Evolutionary conservation across 2,329 filamentous ascomycete species (phyloP), one percentile per base, ranked within the genome.

Genomic region (Pezicula neosporulosa): DNA sequence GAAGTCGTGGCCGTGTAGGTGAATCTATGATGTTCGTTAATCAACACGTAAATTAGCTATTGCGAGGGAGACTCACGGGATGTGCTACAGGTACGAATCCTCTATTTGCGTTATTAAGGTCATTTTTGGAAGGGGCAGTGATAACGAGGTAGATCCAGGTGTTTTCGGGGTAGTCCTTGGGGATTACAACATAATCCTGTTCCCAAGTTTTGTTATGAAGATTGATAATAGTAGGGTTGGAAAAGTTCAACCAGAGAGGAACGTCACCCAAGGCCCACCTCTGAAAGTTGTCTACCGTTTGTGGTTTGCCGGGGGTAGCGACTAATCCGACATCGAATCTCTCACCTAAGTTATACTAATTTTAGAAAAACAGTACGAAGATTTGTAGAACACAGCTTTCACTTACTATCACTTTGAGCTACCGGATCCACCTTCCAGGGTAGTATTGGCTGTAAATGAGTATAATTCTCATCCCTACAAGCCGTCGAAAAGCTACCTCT

Each of bases 1-100:
- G 61, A 75, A 76, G 49, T 75, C 68, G 56, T 77, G 73, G 4
- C 74, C 74, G 58, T 77, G 74, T n/a, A 77, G 61, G 57, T 77
- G 74, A 59, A 73, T 52, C 16, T 16, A 12, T 12, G 12, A 19
- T 15, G 5, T 12, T 6, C 12, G n/a, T 12, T 21, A 16, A 19
- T 42, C 12, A 42, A 3, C 19, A 6, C 39, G 7, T 42, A 16
- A 6, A 4, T 6, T 6, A 19, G 5, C 5, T 15, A 16, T 6
- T 18, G 19, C 19, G 12, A 8, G 6, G 19, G 39, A 42, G n/a
- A 42, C 39, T 7, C 21, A 16, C 39, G 7, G 46, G 50, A 21
- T 52, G 47, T 9, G 47, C 19, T 15, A 16, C 39, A 16, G 35
- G n/a, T 4, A 37, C 12, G 35, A 37, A 37, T 37, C n/a, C 12